These are phyloP conservation scores for Elongisporangium undulatum DNA, from an alignment of 352 stramenopile species.

Conservation along the genomic window DNA sequence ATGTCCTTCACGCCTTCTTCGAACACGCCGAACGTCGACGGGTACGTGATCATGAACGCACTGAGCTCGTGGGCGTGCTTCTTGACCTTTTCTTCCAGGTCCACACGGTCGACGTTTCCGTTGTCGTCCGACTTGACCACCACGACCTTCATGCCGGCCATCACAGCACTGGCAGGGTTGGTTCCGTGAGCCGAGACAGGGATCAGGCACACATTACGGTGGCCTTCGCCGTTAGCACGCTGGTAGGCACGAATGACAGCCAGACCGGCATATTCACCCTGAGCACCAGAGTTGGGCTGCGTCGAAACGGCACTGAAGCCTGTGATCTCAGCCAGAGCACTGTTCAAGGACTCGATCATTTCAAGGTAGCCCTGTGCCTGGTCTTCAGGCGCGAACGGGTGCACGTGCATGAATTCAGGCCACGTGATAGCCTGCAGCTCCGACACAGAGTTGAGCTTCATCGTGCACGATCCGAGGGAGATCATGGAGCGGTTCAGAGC, in stretches of 20 bases:
- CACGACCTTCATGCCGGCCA: slow-evolving; percentile 98
- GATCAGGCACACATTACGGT: slow-evolving; percentile 98
- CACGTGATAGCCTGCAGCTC: slow-evolving; percentile 98
- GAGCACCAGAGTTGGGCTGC: slow-evolving; percentile 97
- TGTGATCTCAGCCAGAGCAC: slow-evolving; percentile 97
- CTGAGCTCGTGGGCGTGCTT: slow-evolving; percentile 96
- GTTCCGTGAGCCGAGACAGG: slow-evolving; percentile 98
- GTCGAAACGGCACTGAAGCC: slow-evolving; percentile 97
- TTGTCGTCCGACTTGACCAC: slow-evolving; percentile 95
- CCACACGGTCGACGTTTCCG: slow-evolving; percentile 95
- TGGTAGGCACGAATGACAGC: slow-evolving; percentile 97
- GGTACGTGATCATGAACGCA: slow-evolving; percentile 99
- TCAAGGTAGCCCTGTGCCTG: slow-evolving; percentile 96
- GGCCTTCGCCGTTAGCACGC: slow-evolving; percentile 82
- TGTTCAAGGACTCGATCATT: slow-evolving; percentile 96
- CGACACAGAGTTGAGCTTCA: slow-evolving; percentile 99
- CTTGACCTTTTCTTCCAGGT: slow-evolving; percentile 93
- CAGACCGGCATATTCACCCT: slow-evolving; percentile 97
- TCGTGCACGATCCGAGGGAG: slow-evolving; percentile 99
- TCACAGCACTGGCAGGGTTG: slow-evolving; percentile 96
- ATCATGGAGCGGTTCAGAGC: slow-evolving; percentile 99
- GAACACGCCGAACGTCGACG: slow-evolving; percentile 99
- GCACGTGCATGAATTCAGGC: slow-evolving; percentile 96
- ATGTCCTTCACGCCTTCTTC: slow-evolving; percentile 98
- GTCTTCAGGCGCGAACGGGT: slow-evolving; percentile 96